phyloP scores from a whole-genome alignment of 495 filamentous ascomycete species.

The Aspergillus campestris region DNA sequence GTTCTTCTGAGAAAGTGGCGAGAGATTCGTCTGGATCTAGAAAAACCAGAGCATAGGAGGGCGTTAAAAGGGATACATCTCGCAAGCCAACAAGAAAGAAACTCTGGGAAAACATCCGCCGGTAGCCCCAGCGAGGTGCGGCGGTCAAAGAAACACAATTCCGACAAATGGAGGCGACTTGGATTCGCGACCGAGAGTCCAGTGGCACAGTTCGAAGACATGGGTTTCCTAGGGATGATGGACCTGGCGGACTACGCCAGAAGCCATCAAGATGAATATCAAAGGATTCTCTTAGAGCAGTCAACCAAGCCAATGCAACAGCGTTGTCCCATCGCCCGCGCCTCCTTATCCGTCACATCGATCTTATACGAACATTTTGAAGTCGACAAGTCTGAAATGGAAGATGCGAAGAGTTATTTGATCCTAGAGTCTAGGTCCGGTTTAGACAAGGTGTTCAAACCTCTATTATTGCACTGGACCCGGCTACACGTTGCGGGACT shows the following conservation, averaged over 20 bases:
- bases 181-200: conserved; percentile 91
- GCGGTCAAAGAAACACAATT: conserved; percentile 58
- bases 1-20: conserved; percentile 85
- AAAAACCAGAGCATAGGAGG: conserved; percentile 80
- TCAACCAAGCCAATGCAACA: conserved; percentile 60
- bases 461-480: conserved; percentile 88
- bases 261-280: conserved; percentile 84
- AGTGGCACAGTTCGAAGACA: conserved; percentile 70
- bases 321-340: conserved; percentile 81
- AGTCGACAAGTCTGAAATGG: conserved; percentile 76
- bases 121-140: conserved; percentile 40
- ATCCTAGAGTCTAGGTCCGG: conserved; percentile 67
- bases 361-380: conserved; percentile 95
- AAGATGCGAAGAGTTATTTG: conserved; percentile 71
- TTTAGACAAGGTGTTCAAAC: conserved; percentile 80
- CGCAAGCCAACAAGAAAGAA: conserved; percentile 64
- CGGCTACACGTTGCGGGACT: conserved; percentile 83
- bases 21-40: conserved; percentile 73
- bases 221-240: conserved; percentile 94
- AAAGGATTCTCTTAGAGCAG: conserved; percentile 87
- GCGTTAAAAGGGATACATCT: conserved; percentile 77
- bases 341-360: conserved; percentile 77
- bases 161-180: conserved; percentile 88
- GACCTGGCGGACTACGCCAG: conserved; percentile 89
- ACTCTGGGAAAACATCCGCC: conserved; percentile 17